These are phyloP conservation scores for Bifiguratus adelaidae DNA, from an alignment of 192 early-diverging fungal species.

Conservation along the genomic window DNA sequence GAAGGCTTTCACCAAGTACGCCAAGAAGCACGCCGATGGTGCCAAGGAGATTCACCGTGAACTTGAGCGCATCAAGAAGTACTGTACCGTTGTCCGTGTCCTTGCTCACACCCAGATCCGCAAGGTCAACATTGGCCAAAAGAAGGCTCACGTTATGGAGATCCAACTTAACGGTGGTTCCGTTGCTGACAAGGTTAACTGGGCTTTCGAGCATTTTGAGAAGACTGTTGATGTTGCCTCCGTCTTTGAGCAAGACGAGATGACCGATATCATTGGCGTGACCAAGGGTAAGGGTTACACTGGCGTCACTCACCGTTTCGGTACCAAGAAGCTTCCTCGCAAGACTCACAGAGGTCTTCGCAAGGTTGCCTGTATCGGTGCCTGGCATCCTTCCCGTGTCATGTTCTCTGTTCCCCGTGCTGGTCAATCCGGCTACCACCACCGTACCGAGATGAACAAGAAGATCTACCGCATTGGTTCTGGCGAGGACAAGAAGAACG, in stretches of 20 bases:
- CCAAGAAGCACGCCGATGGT: slow-evolving; percentile 89
- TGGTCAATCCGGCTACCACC: slow-evolving; percentile 99
- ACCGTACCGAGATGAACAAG: slow-evolving; percentile 99
- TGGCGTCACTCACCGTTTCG: slow-evolving; percentile 99
- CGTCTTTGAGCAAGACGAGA: slow-evolving; percentile 98
- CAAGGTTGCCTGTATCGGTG: slow-evolving; percentile 99
- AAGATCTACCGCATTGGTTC: slow-evolving; percentile 99
- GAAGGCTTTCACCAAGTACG: slow-evolving; percentile 99
- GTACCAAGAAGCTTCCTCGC: slow-evolving; percentile 99
- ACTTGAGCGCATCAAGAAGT: slow-evolving; percentile 98
- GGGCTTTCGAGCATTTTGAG: slow-evolving; percentile 96
- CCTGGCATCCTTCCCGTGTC: slow-evolving; percentile 94
- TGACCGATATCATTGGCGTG: slow-evolving; percentile 97
- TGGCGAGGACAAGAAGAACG: slow-evolving; percentile 70
- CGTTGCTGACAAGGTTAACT: slow-evolving; percentile 95
- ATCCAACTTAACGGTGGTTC: slow-evolving; percentile 98
- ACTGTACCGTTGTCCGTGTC: slow-evolving; percentile 95
- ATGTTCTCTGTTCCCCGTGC: slow-evolving; percentile 99
- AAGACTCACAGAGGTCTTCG: slow-evolving; percentile 99
- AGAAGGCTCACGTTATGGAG: slow-evolving; percentile 99
- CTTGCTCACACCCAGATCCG: slow-evolving; percentile 96
- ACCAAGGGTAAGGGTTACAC: slow-evolving; percentile 99
- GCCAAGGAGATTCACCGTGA: slow-evolving; percentile 84
- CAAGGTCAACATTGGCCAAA: slow-evolving; percentile 93
- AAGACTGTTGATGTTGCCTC: slow-evolving; percentile 82